Base-by-base conservation (phyloP, 108 stramenopile genomes). In the Cyclotella choctawhatcheeana region DNA sequence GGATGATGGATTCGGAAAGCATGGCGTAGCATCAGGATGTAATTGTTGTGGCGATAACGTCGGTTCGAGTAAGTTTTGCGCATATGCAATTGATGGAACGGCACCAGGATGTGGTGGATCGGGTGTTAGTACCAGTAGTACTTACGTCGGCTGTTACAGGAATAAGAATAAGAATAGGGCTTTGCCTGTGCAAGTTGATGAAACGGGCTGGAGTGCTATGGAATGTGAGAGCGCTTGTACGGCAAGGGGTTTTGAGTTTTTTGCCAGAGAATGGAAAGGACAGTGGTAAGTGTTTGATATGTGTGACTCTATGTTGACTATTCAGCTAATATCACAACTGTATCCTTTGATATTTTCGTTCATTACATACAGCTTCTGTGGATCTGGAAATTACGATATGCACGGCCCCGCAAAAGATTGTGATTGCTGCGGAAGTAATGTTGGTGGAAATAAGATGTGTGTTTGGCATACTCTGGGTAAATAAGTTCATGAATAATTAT, bases 1-100 rank as follows among this genome's bases (percentile, higher is more conserved):
- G 21, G 29, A 34, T 1, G 17, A 54, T 27, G 53, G 27, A 29
- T 73, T 63, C 54, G 29, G 21, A 12, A 73, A 33, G 54, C 63
- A 64, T 24, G 72, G 72, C 43, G 34, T 31, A 0, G 17, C 63
- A 7, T 24, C 7, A 3, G 63, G 63, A 32, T 73, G 72, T 44
- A 54, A 73, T 56, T 73, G 72, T 44, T 73, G 72, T n/a, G 62
- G 63, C 5, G 40, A 43, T 25, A 56, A 73, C 30, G 72, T 73
- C 29, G 72, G 72, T 5, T 29, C 26, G 1, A 64, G 56, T 43
- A 55, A 44, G 25, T 60, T 73, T 31, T 73, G 72, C 31, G 72
- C 58, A 0, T 73, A 48, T 47, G 35, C 32, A 48, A 7, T 51
- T 0, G 67, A 48, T 6, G 4, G 1, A 3, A n/a, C 53, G 34